Percentiles rank a stretch among this genome's conserved stretches.
Evolutionary conservation across 148 eudicot species (phyloP).

Genomic region (Diospyros kaki): DNA sequence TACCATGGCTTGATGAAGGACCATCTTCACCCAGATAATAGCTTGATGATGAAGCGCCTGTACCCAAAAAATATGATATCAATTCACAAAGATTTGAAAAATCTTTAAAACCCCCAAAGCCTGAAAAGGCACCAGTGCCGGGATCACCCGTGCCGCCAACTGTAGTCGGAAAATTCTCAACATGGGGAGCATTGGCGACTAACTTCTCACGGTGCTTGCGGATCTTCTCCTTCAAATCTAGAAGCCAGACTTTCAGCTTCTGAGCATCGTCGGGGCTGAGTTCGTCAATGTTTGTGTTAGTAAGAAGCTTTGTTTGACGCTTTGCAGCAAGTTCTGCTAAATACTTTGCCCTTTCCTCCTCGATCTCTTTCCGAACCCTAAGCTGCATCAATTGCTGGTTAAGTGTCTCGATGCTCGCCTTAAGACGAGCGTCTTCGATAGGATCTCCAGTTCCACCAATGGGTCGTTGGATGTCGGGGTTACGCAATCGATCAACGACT

Average conservation of each 20-base stretch:
- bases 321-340: neutral
- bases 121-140: no score
- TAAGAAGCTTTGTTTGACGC: neutral
- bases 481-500: neutral
- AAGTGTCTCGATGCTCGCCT: slow-evolving; percentile 3
- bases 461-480: neutral
- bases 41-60: no score
- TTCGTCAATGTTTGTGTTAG: neutral
- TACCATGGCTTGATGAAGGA: no score
- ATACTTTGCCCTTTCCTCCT: neutral
- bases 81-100: no score
- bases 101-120: no score
- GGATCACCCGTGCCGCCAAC: no score
- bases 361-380: neutral
- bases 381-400: neutral
- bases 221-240: neutral
- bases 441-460: neutral
- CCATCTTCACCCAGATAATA: no score
- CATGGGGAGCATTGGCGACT: neutral
- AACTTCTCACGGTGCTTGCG: neutral
- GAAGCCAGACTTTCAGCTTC: neutral
- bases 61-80: no score
- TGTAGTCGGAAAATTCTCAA: no score
- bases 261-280: neutral
- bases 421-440: neutral